Percentiles rank a stretch among this genome's conserved stretches.
phyloP scores from a whole-genome alignment of 1,284 basidiomycete species.

The Cutaneotrichosporon dermatis region DNA sequence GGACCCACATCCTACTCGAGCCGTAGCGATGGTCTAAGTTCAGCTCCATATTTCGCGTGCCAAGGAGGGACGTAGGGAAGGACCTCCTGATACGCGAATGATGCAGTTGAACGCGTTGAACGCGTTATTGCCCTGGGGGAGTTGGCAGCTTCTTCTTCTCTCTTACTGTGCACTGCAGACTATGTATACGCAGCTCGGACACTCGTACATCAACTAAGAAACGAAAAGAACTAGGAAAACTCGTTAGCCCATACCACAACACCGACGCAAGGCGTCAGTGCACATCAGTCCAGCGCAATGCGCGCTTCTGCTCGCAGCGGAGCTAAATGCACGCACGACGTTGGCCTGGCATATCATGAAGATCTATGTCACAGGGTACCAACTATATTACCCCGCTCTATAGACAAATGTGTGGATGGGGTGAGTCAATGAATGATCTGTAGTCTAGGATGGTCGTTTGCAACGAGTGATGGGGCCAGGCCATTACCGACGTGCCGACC shows the following conservation, averaged over 20 bases:
- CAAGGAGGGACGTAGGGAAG: too few species aligned
- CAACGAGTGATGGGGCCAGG: slow-evolving; percentile 1
- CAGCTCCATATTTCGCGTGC: too few species aligned
- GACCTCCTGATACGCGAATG: too few species aligned
- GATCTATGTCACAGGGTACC: slow-evolving; percentile 5
- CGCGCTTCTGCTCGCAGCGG: neutral
- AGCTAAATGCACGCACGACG: slow-evolving; percentile 9
- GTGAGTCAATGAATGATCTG: slow-evolving; percentile 4
- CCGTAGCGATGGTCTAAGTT: too few species aligned
- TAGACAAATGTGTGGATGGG: slow-evolving; percentile 3
- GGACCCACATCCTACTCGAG: too few species aligned
- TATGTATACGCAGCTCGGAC: too few species aligned
- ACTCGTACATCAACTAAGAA: neutral
- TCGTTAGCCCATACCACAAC: neutral
- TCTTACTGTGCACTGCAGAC: too few species aligned
- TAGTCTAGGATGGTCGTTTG: neutral
- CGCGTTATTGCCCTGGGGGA: too few species aligned
- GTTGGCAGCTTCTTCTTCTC: too few species aligned
- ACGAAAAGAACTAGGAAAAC: neutral
- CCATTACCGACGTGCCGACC: neutral
- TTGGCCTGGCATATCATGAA: slow-evolving; percentile 8
- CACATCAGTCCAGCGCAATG: slow-evolving; percentile 1
- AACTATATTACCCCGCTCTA: slow-evolving; percentile 1
- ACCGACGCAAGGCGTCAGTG: neutral
- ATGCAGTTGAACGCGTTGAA: too few species aligned